These are phyloP conservation scores for Scutellaria minor DNA, from an alignment of 257 asterid genomes.

Conservation along the genomic window DNA sequence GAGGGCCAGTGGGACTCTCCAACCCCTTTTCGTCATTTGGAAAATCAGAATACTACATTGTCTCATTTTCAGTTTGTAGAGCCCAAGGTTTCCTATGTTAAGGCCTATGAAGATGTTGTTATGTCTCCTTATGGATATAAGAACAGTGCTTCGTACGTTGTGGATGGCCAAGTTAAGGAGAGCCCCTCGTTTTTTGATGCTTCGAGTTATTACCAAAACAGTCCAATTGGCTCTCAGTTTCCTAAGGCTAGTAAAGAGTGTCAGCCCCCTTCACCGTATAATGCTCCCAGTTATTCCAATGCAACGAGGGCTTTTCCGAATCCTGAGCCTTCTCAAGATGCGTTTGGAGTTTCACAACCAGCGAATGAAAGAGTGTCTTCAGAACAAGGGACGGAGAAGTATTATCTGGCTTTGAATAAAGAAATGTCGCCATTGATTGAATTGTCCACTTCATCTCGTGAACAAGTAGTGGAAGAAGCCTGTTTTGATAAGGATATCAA, in stretches of 20 bases:
- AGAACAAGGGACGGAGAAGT: conserved; percentile 41
- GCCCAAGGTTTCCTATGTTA: conserved; percentile 39
- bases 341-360: conserved; percentile 33
- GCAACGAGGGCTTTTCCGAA: conserved; percentile 34
- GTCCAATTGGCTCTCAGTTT: conserved; percentile 31
- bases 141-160: conserved; percentile 28
- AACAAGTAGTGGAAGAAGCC: conserved; percentile 38
- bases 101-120: conserved; percentile 41
- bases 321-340: conserved; percentile 42
- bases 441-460: conserved; percentile 45
- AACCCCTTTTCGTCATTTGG: conserved; percentile 44
- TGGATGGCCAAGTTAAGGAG: conserved; percentile 41
- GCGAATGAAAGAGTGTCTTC: conserved; percentile 31
- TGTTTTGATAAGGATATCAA: conserved; percentile 31
- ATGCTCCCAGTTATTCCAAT: conserved; percentile 39
- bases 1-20: conserved; percentile 57
- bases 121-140: conserved; percentile 37
- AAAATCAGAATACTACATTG: conserved; percentile 45
- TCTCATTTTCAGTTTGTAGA: conserved; percentile 48
- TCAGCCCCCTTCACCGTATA: conserved; percentile 40
- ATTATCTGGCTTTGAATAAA: conserved; percentile 29
- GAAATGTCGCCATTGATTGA: conserved; percentile 48
- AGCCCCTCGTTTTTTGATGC: conserved; percentile 43
- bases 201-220: conserved; percentile 39
- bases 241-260: conserved; percentile 40